Percentiles rank a stretch among this genome's conserved stretches.
Conservation (phyloP, 2,329 filamentous ascomycete species). For the Endoconidiophora polonica region DNA sequence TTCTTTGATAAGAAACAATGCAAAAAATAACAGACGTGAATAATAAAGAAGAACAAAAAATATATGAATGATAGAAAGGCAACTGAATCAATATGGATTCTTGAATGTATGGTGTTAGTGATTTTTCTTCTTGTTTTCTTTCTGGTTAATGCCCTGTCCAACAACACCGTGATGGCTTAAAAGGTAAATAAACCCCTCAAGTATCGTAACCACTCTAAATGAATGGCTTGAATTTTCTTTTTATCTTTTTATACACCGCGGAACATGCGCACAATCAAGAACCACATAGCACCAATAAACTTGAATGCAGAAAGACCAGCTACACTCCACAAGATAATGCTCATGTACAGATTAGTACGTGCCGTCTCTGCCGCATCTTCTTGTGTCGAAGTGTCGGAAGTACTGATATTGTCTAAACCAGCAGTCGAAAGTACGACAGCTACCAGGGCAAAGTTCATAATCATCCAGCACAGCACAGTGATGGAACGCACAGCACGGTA, state of each 20-base stretch:
- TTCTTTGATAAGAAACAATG: no score
- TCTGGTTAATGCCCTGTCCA: no score
- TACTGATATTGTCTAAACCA: constrained; percentile 53
- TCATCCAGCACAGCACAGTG: constrained; percentile 91
- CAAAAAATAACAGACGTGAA: no score
- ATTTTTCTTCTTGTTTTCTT: no score
- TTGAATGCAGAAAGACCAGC: constrained; percentile 71
- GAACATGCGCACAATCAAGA: constrained; percentile 78
- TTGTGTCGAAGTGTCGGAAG: constrained; percentile 22
- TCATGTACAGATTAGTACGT: constrained; percentile 68
- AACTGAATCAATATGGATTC: no score
- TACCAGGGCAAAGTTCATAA: constrained; percentile 77
- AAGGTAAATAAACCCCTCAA: not conserved
- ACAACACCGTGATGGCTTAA: not conserved
- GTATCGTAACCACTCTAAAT: not conserved
- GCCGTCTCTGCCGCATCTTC: constrained; percentile 25
- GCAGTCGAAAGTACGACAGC: constrained; percentile 77
- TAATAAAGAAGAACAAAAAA: no score
- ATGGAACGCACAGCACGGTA: constrained; percentile 90
- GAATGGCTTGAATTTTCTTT: not conserved
- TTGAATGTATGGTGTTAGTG: no score
- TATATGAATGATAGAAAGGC: no score
- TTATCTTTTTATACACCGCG: constrained; percentile 40
- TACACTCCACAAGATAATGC: constrained; percentile 75
- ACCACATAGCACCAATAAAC: constrained; percentile 79